Evolutionary conservation across 176 grass and related monocot species (phyloP).

Genomic region (Triticum turgidum): DNA sequence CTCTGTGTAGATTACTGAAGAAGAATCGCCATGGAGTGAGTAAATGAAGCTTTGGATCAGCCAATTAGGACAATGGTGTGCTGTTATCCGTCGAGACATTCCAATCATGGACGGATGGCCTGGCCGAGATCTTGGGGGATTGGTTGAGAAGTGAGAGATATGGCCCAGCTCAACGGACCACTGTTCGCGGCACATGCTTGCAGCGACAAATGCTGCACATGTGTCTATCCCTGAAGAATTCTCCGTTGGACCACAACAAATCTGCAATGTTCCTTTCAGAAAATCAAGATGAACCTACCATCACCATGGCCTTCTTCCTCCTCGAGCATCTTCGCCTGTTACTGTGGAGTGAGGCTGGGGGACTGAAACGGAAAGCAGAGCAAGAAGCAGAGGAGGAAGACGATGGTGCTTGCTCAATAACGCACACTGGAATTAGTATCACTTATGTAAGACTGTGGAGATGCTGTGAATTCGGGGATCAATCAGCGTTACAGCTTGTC

Average conservation of each 20-base stretch:
- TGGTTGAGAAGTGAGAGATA: not conserved
- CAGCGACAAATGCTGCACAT: conserved; percentile 21
- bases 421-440: not conserved
- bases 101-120: not conserved
- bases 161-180: conserved; percentile 17
- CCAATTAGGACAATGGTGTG: not conserved
- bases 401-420: not conserved
- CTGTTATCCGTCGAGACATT: not conserved
- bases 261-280: conserved; percentile 9
- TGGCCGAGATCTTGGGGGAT: not conserved
- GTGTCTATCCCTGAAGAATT: not conserved
- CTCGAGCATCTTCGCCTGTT: too few species aligned
- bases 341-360: not conserved
- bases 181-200: conserved; percentile 31
- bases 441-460: not conserved
- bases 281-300: conserved; percentile 6
- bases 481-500: conserved; percentile 28
- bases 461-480: not conserved
- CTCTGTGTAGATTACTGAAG: not conserved
- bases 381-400: conserved; percentile 1
- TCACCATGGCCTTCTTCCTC: too few species aligned
- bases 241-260: conserved; percentile 21
- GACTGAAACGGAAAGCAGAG: not conserved
- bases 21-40: not conserved
- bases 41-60: not conserved